phyloP scores from a whole-genome alignment of 2,329 filamentous ascomycete genomes.

The Penicillium sclerotigenum region DNA sequence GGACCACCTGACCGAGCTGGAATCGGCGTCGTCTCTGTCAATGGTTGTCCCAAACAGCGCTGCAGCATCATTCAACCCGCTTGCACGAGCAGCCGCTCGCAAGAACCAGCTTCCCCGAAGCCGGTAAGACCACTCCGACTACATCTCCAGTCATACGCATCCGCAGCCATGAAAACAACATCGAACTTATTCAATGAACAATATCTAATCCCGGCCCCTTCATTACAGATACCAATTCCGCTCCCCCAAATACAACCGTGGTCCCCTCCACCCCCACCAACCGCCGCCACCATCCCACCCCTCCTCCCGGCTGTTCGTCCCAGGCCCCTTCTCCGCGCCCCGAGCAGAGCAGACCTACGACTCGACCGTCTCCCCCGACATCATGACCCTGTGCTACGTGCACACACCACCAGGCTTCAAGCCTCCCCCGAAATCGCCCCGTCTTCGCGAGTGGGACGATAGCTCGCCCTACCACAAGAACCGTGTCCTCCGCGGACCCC shows the following conservation, averaged over 20 bases:
- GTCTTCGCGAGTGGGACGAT: slow-evolving; percentile 81
- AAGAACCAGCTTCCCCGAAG: slow-evolving; percentile 48
- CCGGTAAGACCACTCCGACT: slow-evolving; percentile 42
- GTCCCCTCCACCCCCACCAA: slow-evolving; percentile 88
- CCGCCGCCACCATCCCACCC: slow-evolving; percentile 83
- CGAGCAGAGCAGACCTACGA: slow-evolving; percentile 88
- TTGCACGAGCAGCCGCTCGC: slow-evolving; percentile 47
- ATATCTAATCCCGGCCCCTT: slow-evolving; percentile 5
- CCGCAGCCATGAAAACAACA: background rate
- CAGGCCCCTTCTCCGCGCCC: slow-evolving; percentile 85
- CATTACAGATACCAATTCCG: slow-evolving; percentile 81
- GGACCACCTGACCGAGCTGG: slow-evolving; percentile 44
- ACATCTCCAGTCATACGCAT: slow-evolving; percentile 1
- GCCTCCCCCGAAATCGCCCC: slow-evolving; percentile 56
- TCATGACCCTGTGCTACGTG: slow-evolving; percentile 83
- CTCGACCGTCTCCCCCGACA: slow-evolving; percentile 78
- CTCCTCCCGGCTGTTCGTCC: slow-evolving; percentile 79
- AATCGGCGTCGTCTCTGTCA: slow-evolving; percentile 48
- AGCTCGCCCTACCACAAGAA: slow-evolving; percentile 94
- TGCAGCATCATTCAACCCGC: slow-evolving; percentile 50
- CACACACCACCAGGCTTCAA: slow-evolving; percentile 78
- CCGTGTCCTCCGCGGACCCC: slow-evolving; percentile 76
- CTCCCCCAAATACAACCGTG: slow-evolving; percentile 90
- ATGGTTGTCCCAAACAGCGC: slow-evolving; percentile 39
- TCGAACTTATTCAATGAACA: background rate